phyloP scores from a whole-genome alignment of 345 rosid species.

The Lepidium didymum region DNA sequence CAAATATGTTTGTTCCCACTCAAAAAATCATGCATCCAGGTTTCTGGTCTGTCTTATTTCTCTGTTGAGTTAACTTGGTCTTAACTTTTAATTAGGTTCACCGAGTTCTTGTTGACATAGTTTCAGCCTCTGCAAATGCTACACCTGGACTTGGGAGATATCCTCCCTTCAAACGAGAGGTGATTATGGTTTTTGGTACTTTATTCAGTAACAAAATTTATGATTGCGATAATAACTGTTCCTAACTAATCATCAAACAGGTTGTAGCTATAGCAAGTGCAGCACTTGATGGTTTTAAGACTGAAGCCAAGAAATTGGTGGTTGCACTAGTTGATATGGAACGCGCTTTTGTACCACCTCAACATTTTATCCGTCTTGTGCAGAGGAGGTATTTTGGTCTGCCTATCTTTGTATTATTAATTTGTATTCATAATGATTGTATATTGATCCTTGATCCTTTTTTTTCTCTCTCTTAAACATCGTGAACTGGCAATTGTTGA shows the following conservation, averaged over 20 bases:
- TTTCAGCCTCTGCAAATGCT: conserved; percentile 81
- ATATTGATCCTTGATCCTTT: neutral
- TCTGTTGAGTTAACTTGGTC: conserved; percentile 2
- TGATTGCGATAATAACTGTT: neutral
- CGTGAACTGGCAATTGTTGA: neutral
- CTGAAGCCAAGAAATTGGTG: conserved; percentile 92
- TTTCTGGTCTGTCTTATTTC: neutral
- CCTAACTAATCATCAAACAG: conserved; percentile 32
- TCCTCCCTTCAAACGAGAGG: conserved; percentile 98
- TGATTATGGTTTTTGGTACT: conserved; percentile 15
- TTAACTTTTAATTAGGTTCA: conserved; percentile 59
- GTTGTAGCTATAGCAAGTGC: conserved; percentile 83
- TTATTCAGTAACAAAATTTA: neutral
- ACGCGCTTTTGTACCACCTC: conserved; percentile 99
- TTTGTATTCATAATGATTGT: neutral
- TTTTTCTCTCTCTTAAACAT: neutral
- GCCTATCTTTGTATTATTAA: neutral
- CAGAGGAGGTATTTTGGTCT: conserved; percentile 69
- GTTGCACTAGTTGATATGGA: conserved; percentile 99
- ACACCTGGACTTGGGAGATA: conserved; percentile 99
- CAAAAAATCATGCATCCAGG: neutral
- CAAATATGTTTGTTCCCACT: neutral
- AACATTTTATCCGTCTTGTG: conserved; percentile 95
- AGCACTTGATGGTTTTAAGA: conserved; percentile 91
- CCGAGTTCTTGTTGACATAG: conserved; percentile 85